Base-by-base conservation (phyloP, 192 early-diverging fungal genomes). In the Coemansia sp. region DNA sequence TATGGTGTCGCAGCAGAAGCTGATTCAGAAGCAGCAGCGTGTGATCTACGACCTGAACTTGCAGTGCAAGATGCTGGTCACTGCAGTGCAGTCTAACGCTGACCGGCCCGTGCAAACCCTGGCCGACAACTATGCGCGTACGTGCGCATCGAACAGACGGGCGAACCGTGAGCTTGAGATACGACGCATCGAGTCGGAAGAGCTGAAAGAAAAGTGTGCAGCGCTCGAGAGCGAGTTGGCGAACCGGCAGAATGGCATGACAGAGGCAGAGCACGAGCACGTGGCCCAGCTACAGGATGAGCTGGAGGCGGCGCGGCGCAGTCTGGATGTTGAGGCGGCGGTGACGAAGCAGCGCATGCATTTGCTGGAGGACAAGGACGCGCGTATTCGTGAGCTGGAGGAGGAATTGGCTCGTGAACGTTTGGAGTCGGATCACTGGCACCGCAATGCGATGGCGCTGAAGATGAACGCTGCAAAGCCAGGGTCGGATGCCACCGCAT, bases 1-100 rank as follows among this genome's bases (percentile, higher is more conserved):
- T 54, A 60, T 80, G 77, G 72, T 74, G 17, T 45, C 77, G 27
- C 77, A 80, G 68, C 72, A 80, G 23, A 73, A 61, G 62, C 77
- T 80, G 15, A 80, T 80, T 38, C 69, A 80, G 61, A 74, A 80
- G 54, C 77, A 80, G 69, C 77, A 80, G 62, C 67, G 77, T 23
- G n/a, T 55, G 24, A 80, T 80, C 22, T 80, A 70, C 39, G 77
- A 80, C 49, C 60, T 80, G 22, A 74, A 70, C 51, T 43, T 74
- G 65, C 64, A 65, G 37, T 71, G 53, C 67, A 70, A 68, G 54
- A 67, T 74, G 62, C 52, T 80, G 21, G 45, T 25, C 8, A 60
- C 37, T 19, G 72, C 77, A 22, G 70, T 80, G 72, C 17, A 39
- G 9, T 37, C 57, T 6, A 69, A 62, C 35, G 62, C 69, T 5